Conservation (phyloP, 306 rosid species). For the Senna siamea region DNA sequence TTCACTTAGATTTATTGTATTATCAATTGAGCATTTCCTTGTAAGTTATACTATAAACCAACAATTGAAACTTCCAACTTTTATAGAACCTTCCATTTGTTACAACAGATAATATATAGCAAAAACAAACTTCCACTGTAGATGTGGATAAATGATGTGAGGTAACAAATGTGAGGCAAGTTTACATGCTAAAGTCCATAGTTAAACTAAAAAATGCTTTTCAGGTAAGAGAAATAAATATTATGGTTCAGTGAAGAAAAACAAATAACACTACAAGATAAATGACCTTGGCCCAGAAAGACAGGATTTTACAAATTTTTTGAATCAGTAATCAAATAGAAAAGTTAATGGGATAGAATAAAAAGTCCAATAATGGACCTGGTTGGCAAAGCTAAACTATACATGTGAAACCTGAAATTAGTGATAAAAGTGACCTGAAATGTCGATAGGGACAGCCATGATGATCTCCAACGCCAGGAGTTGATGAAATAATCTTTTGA, state of each 20-base stretch:
- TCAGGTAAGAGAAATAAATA: constrained; percentile 6
- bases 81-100: constrained; percentile 18
- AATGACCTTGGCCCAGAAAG: neutral
- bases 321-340: constrained; percentile 28
- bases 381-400: constrained; percentile 26
- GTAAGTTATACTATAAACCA: neutral
- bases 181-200: constrained; percentile 9
- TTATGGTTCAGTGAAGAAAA: constrained; percentile 10
- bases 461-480: constrained; percentile 95
- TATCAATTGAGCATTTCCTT: constrained; percentile 4
- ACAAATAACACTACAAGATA: neutral
- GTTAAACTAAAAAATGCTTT: neutral
- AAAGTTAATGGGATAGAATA: neutral
- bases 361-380: constrained; percentile 4
- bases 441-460: constrained; percentile 99
- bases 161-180: neutral
- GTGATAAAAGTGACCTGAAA: constrained; percentile 65
- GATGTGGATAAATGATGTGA: neutral
- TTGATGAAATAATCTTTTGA: constrained; percentile 73
- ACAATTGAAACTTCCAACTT: neutral
- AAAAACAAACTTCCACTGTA: neutral
- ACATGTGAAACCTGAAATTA: constrained; percentile 2
- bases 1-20: neutral
- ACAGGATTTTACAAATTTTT: constrained; percentile 3
- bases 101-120: neutral